phyloP scores from a whole-genome alignment of 371 early-diverging fungal species.

The Mucor plumbeus region DNA sequence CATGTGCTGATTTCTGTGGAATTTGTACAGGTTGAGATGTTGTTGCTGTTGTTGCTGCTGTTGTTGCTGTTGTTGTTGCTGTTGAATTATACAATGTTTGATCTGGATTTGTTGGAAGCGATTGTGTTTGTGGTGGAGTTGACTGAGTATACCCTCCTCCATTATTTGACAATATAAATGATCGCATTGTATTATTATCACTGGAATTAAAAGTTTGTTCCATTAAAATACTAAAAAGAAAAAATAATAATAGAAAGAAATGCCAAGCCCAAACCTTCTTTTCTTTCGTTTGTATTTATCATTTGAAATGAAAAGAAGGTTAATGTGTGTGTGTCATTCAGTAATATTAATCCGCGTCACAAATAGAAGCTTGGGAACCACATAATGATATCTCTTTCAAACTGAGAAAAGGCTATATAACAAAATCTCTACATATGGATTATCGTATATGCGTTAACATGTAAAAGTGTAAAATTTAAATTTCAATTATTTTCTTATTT shows the following conservation, averaged over 20 bases:
- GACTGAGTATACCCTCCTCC: slow-evolving; percentile 5
- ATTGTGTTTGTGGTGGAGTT: neutral
- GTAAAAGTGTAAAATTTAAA: neutral
- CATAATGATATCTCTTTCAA: neutral
- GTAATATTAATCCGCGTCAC: slow-evolving; percentile 21
- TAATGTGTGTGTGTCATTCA: neutral
- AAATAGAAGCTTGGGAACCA: slow-evolving; percentile 25
- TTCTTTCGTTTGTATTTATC: slow-evolving; percentile 2
- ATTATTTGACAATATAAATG: slow-evolving; percentile 3
- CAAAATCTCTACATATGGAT: neutral
- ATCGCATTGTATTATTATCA: neutral
- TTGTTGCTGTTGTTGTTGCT: neutral
- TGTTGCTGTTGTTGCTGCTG: neutral
- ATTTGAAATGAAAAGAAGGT: neutral
- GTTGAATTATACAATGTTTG: slow-evolving; percentile 7
- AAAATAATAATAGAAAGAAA: slow-evolving; percentile 7
- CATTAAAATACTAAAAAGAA: slow-evolving; percentile 5
- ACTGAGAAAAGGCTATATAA: slow-evolving; percentile 2
- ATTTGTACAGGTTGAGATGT: slow-evolving; percentile 9
- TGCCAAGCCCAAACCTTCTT: slow-evolving; percentile 2
- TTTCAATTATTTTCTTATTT: neutral
- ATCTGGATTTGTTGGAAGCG: slow-evolving; percentile 6
- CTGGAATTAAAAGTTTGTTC: neutral
- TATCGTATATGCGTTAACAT: slow-evolving; percentile 3
- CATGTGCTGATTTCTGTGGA: slow-evolving; percentile 24